phyloP scores from a whole-genome alignment of 2,329 filamentous ascomycete species.

The Meredithiella fracta region DNA sequence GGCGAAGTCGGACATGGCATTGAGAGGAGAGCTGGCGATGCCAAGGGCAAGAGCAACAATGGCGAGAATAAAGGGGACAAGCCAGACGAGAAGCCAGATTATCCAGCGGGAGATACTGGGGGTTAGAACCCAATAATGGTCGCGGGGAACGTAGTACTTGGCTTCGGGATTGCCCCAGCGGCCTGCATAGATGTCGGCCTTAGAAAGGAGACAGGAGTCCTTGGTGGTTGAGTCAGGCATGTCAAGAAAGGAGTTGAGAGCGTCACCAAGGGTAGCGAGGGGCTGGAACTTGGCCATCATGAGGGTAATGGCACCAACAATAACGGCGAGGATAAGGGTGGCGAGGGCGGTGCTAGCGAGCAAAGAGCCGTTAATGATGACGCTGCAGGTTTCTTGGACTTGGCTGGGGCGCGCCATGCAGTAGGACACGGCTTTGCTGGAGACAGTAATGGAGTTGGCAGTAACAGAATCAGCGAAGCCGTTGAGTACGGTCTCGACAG shows the following conservation, averaged over 20 bases:
- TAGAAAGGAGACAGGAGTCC: conserved; percentile 30
- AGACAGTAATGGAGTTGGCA: neutral
- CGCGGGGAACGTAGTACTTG: conserved; percentile 26
- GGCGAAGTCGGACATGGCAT: conserved; percentile 25
- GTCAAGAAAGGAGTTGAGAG: conserved; percentile 32
- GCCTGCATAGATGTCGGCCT: conserved; percentile 28
- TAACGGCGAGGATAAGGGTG: conserved; percentile 20
- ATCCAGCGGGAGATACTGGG: conserved; percentile 29
- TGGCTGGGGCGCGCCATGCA: conserved; percentile 21
- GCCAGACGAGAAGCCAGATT: conserved; percentile 25
- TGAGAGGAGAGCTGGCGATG: conserved; percentile 19
- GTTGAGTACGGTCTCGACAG: conserved; percentile 18
- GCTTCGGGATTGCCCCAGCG: conserved; percentile 28
- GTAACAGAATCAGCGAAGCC: conserved; percentile 7
- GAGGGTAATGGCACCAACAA: conserved; percentile 25
- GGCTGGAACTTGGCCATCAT: conserved; percentile 26
- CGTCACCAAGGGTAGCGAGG: conserved; percentile 34
- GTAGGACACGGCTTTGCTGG: conserved; percentile 14
- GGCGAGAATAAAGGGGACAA: conserved; percentile 22
- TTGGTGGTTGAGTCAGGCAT: conserved; percentile 29
- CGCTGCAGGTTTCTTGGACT: conserved; percentile 21
- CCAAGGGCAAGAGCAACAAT: conserved; percentile 25
- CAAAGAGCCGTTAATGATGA: conserved; percentile 28
- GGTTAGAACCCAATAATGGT: conserved; percentile 30
- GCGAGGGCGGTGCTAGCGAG: conserved; percentile 28